Conservation (phyloP, 805 yeast species). For the Saccharomyces jurei region DNA sequence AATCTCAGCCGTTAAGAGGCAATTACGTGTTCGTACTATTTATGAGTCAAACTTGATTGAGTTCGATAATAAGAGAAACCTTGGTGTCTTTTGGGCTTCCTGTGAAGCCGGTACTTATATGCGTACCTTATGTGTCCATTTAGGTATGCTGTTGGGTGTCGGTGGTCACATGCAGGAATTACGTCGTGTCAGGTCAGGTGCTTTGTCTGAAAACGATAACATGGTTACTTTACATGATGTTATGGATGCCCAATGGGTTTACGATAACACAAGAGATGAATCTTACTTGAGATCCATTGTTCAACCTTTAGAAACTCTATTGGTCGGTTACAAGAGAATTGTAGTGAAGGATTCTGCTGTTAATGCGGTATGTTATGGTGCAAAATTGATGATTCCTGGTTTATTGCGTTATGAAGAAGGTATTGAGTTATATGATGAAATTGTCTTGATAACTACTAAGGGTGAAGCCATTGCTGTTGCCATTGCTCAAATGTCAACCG, state of each 20-base stretch:
- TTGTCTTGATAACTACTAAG: constrained; percentile 94
- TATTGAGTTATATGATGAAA: constrained; percentile 94
- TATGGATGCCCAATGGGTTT: constrained; percentile 95
- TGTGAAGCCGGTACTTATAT: constrained; percentile 99
- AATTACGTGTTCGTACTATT: constrained; percentile 94
- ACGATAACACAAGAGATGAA: constrained; percentile 96
- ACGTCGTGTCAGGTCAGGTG: constrained; percentile 98
- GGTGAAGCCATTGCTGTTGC: constrained; percentile 99
- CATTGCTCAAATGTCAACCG: constrained; percentile 97
- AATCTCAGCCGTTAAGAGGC: constrained; percentile 98
- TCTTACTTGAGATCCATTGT: constrained; percentile 87
- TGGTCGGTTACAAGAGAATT: constrained; percentile 92
- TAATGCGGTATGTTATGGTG: constrained; percentile 97
- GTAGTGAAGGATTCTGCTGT: constrained; percentile 94
- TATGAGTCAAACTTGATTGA: constrained; percentile 93
- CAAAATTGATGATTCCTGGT: constrained; percentile 98
- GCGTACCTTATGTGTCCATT: constrained; percentile 98
- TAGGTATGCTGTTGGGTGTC: constrained; percentile 96
- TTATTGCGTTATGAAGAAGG: constrained; percentile 95
- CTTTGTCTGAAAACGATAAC: constrained; percentile 80
- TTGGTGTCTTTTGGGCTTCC: constrained; percentile 98
- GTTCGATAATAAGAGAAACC: constrained; percentile 91
- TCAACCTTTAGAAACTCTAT: constrained; percentile 88
- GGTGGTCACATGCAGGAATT: constrained; percentile 99
- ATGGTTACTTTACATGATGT: constrained; percentile 95